phyloP scores from a whole-genome alignment of 768 basidiomycete species.

The Suillus subaureus region DNA sequence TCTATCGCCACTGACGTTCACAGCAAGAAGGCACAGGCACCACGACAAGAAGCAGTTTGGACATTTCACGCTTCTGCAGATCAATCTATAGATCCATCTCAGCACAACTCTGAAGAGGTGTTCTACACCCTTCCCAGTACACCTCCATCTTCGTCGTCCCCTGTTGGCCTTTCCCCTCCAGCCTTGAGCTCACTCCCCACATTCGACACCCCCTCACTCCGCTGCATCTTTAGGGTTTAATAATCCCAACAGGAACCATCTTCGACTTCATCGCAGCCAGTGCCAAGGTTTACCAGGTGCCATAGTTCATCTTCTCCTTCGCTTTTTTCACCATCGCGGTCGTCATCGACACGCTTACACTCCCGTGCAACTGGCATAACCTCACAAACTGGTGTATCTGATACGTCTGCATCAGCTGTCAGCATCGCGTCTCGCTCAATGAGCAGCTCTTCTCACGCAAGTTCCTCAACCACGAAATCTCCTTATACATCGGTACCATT shows the following conservation, averaged over 20 bases:
- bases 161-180: slow-evolving; percentile 30
- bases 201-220: too few species aligned
- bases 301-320: slow-evolving; percentile 34
- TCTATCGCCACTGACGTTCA: neutral
- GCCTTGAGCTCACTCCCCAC: too few species aligned
- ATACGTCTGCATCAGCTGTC: too few species aligned
- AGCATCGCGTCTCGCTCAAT: too few species aligned
- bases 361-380: too few species aligned
- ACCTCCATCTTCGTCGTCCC: slow-evolving; percentile 45
- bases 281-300: slow-evolving; percentile 26
- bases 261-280: slow-evolving; percentile 16
- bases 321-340: slow-evolving; percentile 7
- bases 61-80: slow-evolving; percentile 1
- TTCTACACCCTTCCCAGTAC: slow-evolving; percentile 68
- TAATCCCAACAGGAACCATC: slow-evolving; percentile 23
- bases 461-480: neutral
- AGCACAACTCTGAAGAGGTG: slow-evolving; percentile 40
- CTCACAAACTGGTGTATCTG: too few species aligned
- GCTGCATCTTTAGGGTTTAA: too few species aligned
- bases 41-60: neutral
- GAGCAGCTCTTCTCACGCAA: too few species aligned
- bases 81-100: neutral
- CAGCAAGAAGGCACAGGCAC: neutral
- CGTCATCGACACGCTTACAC: slow-evolving; percentile 7
- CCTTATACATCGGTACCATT: slow-evolving; percentile 19